phyloP scores from a whole-genome alignment of 1,284 basidiomycete species.

The Pterula multifida region DNA sequence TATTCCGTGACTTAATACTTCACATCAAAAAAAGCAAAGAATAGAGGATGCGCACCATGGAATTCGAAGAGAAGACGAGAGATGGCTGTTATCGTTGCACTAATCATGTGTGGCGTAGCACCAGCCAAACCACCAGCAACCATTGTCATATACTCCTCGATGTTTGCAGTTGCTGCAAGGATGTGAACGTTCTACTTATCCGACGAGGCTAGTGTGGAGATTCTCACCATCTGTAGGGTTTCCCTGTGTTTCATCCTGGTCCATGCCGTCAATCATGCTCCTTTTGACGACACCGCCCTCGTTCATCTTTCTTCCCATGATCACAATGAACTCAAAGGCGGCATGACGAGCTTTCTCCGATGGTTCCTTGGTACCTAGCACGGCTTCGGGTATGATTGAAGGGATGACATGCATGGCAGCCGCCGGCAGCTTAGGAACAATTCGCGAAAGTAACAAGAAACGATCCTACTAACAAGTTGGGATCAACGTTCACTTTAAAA shows the following conservation, averaged over 20 bases:
- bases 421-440: slow-evolving; percentile 65
- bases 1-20: slow-evolving; percentile 18
- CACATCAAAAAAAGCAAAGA: not conserved
- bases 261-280: slow-evolving; percentile 71
- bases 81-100: slow-evolving; percentile 90
- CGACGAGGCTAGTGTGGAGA: slow-evolving; percentile 2
- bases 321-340: slow-evolving; percentile 85
- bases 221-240: slow-evolving; percentile 36
- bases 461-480: slow-evolving; percentile 49
- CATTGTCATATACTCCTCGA: slow-evolving; percentile 96
- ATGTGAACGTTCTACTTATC: slow-evolving; percentile 4
- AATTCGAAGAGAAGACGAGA: slow-evolving; percentile 95
- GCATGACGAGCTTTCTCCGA: slow-evolving; percentile 86
- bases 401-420: slow-evolving; percentile 79
- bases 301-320: slow-evolving; percentile 90
- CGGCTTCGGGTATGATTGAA: slow-evolving; percentile 86
- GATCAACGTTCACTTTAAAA: slow-evolving; percentile 2
- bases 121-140: slow-evolving; percentile 91
- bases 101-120: slow-evolving; percentile 95
- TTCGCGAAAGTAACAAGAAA: slow-evolving; percentile 60
- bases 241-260: slow-evolving; percentile 53
- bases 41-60: slow-evolving; percentile 44
- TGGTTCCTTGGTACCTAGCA: slow-evolving; percentile 96
- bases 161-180: slow-evolving; percentile 53
- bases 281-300: slow-evolving; percentile 78